Evolutionary conservation across 208 protist genomes (phyloP), one percentile per base, ranked within the genome.

Genomic region (Trypanosoma lewisi): DNA sequence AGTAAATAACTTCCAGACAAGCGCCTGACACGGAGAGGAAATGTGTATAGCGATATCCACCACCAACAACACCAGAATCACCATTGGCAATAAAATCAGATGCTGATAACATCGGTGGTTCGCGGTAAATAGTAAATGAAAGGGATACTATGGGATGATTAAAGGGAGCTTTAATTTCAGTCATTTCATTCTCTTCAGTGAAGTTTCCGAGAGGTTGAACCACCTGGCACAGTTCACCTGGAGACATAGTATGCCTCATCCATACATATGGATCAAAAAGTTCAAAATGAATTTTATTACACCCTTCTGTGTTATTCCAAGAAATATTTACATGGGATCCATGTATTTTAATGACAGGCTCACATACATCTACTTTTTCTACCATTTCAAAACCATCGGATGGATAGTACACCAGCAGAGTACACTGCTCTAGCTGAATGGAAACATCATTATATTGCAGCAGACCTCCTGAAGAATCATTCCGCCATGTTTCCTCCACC

Each of bases 71-170:
- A 58, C 17, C 14, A 14, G 49, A 6, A 2, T 49, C 59, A 27
- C 39, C 63, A 58, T 60, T 70, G 14, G 42, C n/a, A 37, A 77
- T 51, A 66, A 73, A 82, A 55, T 82, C 77, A 23, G 67, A 71
- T 31, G 57, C 28, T 14, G 77, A 78, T 3, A 82, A 36, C 27
- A 69, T 61, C 0, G 77, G 67, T 39, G 53, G 47, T 6, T 57
- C 37, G 23, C 42, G 65, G 9, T 71, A 16, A 17, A 68, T 70
- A 14, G 41, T 45, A 25, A 73, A 75, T 11, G 55, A 63, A 23
- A 74, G 39, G 12, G 42, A 42, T 6, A 78, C 7, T 11, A 37
- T 37, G 8, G 58, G 41, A 19, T 34, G n/a, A 27, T 28, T 17
- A 2, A 31, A 25, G 0, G 21, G 9, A 48, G 30, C 33, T 16